Conservation (phyloP, 139 green algal genomes). For the Micromonas commoda region DNA sequence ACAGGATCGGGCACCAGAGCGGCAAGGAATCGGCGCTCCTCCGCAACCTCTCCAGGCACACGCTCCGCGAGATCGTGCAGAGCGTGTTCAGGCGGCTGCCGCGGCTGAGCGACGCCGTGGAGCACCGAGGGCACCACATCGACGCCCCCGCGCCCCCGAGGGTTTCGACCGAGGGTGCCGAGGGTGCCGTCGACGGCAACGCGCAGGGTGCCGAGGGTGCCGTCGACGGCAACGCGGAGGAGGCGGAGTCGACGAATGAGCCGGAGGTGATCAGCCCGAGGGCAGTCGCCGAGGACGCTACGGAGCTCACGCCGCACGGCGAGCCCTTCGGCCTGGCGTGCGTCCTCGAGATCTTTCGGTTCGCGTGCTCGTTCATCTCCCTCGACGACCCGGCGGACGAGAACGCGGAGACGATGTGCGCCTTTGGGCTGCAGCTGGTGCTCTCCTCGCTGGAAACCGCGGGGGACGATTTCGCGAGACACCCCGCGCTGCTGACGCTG, state of each 20-base stretch:
- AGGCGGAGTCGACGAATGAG: too few species aligned
- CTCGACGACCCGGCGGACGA: conserved; percentile 29
- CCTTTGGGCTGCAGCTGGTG: conserved; percentile 74
- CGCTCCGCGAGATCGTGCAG: conserved; percentile 21
- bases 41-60: conserved; percentile 29
- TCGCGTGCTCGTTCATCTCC: conserved; percentile 38
- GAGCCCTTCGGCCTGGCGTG: conserved; percentile 43
- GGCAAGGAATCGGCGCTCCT: conserved; percentile 45
- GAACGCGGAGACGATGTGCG: conserved; percentile 38
- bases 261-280: too few species aligned
- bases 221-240: too few species aligned
- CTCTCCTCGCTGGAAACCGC: conserved; percentile 51
- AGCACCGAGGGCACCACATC: neutral
- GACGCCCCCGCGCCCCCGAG: neutral
- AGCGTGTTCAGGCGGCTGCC: conserved; percentile 23
- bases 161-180: neutral
- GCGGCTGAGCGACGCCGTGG: neutral
- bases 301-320: neutral
- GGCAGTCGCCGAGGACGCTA: neutral
- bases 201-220: neutral
- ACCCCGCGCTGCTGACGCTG: conserved; percentile 55
- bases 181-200: neutral
- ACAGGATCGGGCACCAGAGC: conserved; percentile 68
- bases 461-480: conserved; percentile 22
- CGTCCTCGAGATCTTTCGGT: conserved; percentile 46